These are phyloP conservation scores for Quercus aquifolioides DNA, from an alignment of 306 rosid genomes.

Conservation along the genomic window DNA sequence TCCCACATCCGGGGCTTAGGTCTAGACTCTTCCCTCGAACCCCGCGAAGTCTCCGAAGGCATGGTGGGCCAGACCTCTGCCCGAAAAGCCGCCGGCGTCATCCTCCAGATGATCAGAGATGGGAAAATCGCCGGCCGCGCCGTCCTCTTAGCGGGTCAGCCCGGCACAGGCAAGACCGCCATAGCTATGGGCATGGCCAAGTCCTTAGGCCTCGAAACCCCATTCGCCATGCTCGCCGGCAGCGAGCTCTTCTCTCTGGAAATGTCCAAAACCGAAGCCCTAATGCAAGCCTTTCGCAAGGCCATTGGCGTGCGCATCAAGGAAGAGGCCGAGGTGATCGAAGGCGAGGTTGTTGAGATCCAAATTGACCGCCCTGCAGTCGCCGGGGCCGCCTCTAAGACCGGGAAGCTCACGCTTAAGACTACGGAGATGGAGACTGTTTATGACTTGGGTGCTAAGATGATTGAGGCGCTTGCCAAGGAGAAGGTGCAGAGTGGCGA, in stretches of 20 bases:
- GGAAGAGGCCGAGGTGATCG: constrained; percentile 96
- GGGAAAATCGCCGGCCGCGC: constrained; percentile 96
- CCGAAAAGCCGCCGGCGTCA: constrained; percentile 91
- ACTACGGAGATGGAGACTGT: constrained; percentile 99
- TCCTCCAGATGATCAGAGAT: constrained; percentile 85
- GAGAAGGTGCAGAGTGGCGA: constrained; percentile 96
- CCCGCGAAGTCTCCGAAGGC: constrained; percentile 88
- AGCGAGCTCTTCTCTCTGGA: constrained; percentile 96
- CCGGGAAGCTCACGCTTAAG: constrained; percentile 85
- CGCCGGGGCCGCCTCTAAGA: constrained; percentile 82
- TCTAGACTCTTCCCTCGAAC: constrained; percentile 78
- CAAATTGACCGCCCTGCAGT: constrained; percentile 86
- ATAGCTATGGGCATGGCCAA: constrained; percentile 99
- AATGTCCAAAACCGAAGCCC: constrained; percentile 92
- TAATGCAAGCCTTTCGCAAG: constrained; percentile 83
- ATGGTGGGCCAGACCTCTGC: constrained; percentile 96
- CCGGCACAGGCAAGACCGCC: constrained; percentile 97
- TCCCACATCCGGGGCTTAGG: constrained; percentile 98
- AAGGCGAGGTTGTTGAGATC: constrained; percentile 94
- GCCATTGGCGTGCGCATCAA: constrained; percentile 93
- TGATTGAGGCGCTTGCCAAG: constrained; percentile 92
- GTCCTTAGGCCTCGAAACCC: constrained; percentile 90
- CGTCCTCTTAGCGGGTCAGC: constrained; percentile 85
- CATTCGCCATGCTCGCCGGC: constrained; percentile 93
- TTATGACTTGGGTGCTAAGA: constrained; percentile 93